phyloP scores from a whole-genome alignment of 1,139 yeast species.

The Blastobotrys aristatus region DNA sequence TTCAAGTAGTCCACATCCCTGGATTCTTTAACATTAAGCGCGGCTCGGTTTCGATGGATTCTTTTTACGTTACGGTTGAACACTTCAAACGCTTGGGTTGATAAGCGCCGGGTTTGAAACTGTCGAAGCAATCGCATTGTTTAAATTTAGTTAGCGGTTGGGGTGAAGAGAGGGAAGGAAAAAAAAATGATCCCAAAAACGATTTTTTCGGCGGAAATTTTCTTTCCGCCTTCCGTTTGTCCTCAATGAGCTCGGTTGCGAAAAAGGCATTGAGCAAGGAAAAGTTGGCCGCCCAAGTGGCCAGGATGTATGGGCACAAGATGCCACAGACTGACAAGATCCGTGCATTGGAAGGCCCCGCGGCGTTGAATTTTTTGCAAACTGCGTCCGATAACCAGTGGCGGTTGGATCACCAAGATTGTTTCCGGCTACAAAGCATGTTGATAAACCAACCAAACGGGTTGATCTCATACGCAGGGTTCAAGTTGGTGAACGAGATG shows the following conservation, averaged over 20 bases:
- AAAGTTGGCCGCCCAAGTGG: no score
- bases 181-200: not conserved
- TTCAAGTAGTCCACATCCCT: conserved; percentile 67
- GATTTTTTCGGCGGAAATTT: not conserved
- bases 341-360: no score
- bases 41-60: conserved; percentile 54
- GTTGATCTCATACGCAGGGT: not conserved
- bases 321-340: no score
- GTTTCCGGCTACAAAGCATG: not conserved
- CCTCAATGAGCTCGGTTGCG: no score
- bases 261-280: no score
- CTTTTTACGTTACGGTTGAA: conserved; percentile 62
- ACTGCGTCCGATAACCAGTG: not conserved
- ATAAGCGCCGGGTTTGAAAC: conserved; percentile 6
- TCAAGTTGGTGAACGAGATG: not conserved
- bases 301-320: no score
- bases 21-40: conserved; percentile 42
- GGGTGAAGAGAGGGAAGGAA: not conserved
- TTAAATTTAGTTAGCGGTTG: not conserved
- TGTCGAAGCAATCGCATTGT: not conserved
- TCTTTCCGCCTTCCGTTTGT: no score
- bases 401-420: not conserved
- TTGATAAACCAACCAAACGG: not conserved
- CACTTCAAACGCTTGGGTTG: conserved; percentile 41
- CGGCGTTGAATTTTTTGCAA: not conserved